Conservation (phyloP, 2,329 filamentous ascomycete genomes). For the Ceratocystis albifundus region DNA sequence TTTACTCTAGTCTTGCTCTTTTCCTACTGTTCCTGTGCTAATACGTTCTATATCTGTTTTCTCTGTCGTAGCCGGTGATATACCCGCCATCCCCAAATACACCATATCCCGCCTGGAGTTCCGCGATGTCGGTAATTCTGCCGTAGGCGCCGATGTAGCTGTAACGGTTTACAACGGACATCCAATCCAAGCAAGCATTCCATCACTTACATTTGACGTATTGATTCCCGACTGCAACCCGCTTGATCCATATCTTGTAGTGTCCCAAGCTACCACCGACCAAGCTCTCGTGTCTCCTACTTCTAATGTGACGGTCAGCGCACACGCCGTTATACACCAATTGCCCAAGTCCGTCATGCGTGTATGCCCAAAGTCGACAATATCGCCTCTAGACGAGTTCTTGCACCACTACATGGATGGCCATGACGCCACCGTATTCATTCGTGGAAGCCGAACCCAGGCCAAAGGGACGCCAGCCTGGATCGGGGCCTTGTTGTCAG, state of each 20-base stretch:
- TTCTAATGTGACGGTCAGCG: conserved; percentile 54
- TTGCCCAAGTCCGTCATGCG: conserved; percentile 62
- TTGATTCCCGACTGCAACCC: conserved; percentile 70
- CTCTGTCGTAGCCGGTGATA: conserved; percentile 45
- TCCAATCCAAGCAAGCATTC: conserved; percentile 64
- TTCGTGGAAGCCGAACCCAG: conserved; percentile 63
- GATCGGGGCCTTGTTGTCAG: conserved; percentile 68
- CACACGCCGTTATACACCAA: conserved; percentile 58
- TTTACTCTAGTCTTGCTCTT: background rate
- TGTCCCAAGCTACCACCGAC: conserved; percentile 64
- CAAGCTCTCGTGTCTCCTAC: conserved; percentile 56
- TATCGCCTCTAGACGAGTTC: conserved; percentile 74
- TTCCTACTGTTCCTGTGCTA: conserved; percentile 23
- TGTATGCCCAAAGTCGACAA: conserved; percentile 61
- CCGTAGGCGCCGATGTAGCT: conserved; percentile 70
- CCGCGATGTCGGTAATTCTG: conserved; percentile 55
- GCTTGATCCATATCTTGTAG: conserved; percentile 59
- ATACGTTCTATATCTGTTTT: conserved; percentile 29
- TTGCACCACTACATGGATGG: conserved; percentile 74
- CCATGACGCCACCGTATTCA: conserved; percentile 64
- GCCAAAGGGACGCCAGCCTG: conserved; percentile 59
- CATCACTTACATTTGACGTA: conserved; percentile 71
- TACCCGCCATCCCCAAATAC: conserved; percentile 70
- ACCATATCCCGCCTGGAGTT: conserved; percentile 73
- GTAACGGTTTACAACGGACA: conserved; percentile 63